Conservation (phyloP, 2,329 filamentous ascomycete species). For the Beauveria asiatica region DNA sequence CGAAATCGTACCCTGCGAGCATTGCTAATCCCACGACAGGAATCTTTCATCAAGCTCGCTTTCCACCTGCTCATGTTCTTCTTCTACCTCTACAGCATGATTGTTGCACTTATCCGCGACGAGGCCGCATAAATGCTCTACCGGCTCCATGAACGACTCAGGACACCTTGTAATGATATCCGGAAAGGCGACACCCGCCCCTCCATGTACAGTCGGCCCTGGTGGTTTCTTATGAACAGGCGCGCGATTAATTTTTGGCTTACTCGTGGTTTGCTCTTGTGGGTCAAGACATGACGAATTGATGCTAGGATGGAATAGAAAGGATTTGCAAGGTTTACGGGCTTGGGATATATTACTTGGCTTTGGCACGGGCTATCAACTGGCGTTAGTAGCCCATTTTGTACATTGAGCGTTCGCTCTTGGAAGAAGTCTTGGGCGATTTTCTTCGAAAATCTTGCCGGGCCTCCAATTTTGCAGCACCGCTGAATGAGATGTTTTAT, state of each 20-base stretch:
- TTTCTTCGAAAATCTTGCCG: neutral
- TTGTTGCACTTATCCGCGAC: constrained; percentile 91
- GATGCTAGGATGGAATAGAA: constrained; percentile 17
- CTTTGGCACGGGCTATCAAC: constrained; percentile 15
- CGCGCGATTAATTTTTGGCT: constrained; percentile 9
- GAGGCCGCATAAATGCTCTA: constrained; percentile 62
- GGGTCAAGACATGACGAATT: constrained; percentile 7
- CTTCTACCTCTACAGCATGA: constrained; percentile 99
- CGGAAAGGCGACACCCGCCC: neutral
- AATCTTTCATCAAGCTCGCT: constrained; percentile 97
- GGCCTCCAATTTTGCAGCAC: neutral
- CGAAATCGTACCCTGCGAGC: neutral
- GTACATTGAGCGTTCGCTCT: constrained; percentile 14
- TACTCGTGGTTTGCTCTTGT: constrained; percentile 1
- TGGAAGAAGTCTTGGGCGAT: neutral
- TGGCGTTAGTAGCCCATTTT: constrained; percentile 22
- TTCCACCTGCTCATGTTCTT: constrained; percentile 99
- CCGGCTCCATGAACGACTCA: neutral
- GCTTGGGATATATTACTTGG: constrained; percentile 22
- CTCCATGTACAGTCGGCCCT: constrained; percentile 3
- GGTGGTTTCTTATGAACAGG: constrained; percentile 1
- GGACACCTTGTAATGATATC: constrained; percentile 11
- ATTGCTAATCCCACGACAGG: constrained; percentile 43
- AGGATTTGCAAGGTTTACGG: constrained; percentile 15
- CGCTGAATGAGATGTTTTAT: constrained; percentile 1